These are phyloP conservation scores for Candida gorgasii DNA, from an alignment of 805 yeast genomes.

Conservation along the genomic window DNA sequence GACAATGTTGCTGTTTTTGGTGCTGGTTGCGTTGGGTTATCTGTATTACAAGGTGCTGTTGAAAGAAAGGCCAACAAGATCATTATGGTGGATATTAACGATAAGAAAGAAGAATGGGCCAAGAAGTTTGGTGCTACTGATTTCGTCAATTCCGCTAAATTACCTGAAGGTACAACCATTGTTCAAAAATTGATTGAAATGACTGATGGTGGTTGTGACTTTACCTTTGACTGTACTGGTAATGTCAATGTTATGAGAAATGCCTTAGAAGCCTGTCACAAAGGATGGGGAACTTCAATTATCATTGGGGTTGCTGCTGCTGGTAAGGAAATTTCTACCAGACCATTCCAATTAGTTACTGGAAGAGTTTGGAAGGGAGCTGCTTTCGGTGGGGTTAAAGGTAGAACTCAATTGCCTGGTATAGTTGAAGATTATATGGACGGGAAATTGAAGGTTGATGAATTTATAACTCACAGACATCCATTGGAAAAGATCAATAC, in stretches of 20 bases:
- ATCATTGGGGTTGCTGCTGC: conserved; percentile 99
- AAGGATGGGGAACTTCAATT: conserved; percentile 98
- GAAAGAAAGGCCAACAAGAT: conserved; percentile 78
- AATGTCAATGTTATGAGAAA: conserved; percentile 92
- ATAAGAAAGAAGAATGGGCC: conserved; percentile 83
- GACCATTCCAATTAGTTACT: conserved; percentile 98
- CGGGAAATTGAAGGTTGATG: conserved; percentile 86
- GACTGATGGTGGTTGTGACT: conserved; percentile 98
- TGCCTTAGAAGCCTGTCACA: conserved; percentile 96
- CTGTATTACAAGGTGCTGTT: conserved; percentile 94
- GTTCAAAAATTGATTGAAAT: conserved; percentile 81
- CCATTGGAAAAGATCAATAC: conserved; percentile 73
- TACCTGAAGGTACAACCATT: conserved; percentile 71
- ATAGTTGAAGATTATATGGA: conserved; percentile 81
- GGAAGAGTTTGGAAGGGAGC: conserved; percentile 99
- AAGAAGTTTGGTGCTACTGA: conserved; percentile 92
- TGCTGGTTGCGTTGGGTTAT: conserved; percentile 95
- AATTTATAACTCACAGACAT: conserved; percentile 91
- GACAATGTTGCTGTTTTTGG: conserved; percentile 97
- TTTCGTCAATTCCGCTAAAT: conserved; percentile 80
- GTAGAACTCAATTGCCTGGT: conserved; percentile 92
- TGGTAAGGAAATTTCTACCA: conserved; percentile 92
- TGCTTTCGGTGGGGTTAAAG: conserved; percentile 99
- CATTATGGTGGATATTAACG: conserved; percentile 86
- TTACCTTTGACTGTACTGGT: conserved; percentile 98